Evolutionary conservation across 2,329 filamentous ascomycete species (phyloP).

Genomic region (Diaporthe longicolla): DNA sequence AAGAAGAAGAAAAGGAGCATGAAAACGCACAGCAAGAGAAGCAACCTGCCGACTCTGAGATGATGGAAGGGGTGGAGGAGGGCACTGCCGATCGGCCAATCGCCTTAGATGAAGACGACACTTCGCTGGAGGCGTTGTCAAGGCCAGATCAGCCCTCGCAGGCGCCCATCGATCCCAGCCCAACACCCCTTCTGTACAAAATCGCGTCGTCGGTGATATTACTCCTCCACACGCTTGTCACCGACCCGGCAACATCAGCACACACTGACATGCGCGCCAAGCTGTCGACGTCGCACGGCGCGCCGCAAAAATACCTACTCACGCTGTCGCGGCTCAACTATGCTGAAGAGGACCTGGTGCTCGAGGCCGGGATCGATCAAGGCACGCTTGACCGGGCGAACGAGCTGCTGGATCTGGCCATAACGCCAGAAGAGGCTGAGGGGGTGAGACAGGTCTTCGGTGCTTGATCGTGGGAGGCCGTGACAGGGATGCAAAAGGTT

Average conservation of each 20-base stretch:
- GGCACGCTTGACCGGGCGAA: conserved; percentile 87
- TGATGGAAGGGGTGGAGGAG: conserved; percentile 30
- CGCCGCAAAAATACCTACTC: conserved; percentile 85
- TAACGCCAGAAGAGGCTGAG: conserved; percentile 80
- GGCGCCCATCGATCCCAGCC: conserved; percentile 38
- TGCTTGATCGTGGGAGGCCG: neutral
- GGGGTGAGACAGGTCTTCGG: conserved; percentile 56
- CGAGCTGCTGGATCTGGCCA: conserved; percentile 82
- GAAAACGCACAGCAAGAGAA: neutral
- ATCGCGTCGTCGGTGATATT: conserved; percentile 64
- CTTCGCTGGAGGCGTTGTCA: neutral
- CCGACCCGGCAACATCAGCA: conserved; percentile 60
- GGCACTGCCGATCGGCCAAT: conserved; percentile 23
- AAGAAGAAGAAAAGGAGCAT: conserved; percentile 6
- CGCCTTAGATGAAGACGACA: conserved; percentile 30
- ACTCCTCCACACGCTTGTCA: conserved; percentile 67
- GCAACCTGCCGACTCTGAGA: neutral
- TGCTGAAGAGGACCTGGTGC: conserved; percentile 80
- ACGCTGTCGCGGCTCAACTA: conserved; percentile 88
- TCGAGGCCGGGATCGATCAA: conserved; percentile 82
- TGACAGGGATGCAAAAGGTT: neutral
- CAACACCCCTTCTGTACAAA: conserved; percentile 54
- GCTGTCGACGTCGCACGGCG: conserved; percentile 77
- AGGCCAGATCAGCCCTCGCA: neutral
- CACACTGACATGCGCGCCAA: conserved; percentile 77